Percentiles rank a stretch among this genome's conserved stretches.
phyloP scores from a whole-genome alignment of 2,329 filamentous ascomycete genomes.

The Apiospora arundinis region DNA sequence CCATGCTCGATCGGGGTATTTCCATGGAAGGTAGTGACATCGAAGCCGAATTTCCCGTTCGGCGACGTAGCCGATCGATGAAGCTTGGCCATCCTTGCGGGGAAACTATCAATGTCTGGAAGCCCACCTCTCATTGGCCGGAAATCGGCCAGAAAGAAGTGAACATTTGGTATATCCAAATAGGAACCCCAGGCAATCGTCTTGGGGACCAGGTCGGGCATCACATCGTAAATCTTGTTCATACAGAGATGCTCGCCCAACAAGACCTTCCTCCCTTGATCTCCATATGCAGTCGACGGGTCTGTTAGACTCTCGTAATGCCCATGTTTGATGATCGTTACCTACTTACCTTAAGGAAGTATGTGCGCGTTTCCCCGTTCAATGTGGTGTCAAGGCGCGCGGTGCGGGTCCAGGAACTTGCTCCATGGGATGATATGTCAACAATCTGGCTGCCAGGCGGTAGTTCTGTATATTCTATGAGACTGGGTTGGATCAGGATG shows the following conservation, averaged over 20 bases:
- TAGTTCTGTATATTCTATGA: not conserved
- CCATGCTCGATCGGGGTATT: conserved; percentile 26
- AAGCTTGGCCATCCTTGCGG: conserved; percentile 24
- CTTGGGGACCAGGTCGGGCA: conserved; percentile 26
- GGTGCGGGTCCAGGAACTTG: conserved; percentile 32
- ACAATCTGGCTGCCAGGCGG: not conserved
- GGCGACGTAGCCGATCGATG: conserved; percentile 29
- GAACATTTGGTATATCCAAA: conserved; percentile 33
- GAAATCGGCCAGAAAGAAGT: conserved; percentile 40
- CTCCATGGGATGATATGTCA: conserved; percentile 26
- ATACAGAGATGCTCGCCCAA: conserved; percentile 26
- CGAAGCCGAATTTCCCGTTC: conserved; percentile 33
- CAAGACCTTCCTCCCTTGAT: conserved; percentile 23
- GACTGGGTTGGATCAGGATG: too few relatives aligned
- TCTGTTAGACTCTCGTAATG: not conserved
- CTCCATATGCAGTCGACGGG: not conserved
- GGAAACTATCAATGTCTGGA: conserved; percentile 27
- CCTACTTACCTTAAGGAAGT: not conserved
- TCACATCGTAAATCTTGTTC: conserved; percentile 24
- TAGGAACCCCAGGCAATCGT: conserved; percentile 36
- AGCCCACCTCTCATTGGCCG: conserved; percentile 22
- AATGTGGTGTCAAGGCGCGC: conserved; percentile 29
- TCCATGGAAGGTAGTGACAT: conserved; percentile 29
- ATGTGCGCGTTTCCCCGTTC: not conserved
- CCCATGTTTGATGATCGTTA: not conserved